phyloP scores from a whole-genome alignment of 192 early-diverging fungal genomes.

The Linderina pennispora region DNA sequence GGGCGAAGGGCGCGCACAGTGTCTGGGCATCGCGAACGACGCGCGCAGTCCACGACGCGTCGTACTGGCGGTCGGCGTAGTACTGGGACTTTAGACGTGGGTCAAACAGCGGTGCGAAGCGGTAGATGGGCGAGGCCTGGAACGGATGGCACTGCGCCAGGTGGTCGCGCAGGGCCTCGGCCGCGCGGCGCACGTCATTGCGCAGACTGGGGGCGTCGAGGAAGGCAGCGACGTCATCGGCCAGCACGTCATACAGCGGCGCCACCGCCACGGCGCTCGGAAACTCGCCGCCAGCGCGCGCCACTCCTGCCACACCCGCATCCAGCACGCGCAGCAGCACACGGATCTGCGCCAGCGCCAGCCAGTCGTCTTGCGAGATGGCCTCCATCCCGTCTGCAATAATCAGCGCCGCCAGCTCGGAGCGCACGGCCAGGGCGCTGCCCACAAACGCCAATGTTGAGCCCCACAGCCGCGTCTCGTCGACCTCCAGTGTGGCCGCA shows the following conservation, averaged over 20 bases:
- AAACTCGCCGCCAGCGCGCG: conserved; percentile 18
- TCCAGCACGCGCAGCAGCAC: conserved; percentile 23
- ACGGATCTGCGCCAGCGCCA: conserved; percentile 34
- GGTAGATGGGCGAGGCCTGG: conserved; percentile 44
- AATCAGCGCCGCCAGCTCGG: conserved; percentile 8
- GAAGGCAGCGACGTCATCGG: conserved; percentile 23
- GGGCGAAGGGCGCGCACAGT: conserved; percentile 22
- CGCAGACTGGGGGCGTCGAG: conserved; percentile 17
- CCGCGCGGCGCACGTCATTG: conserved; percentile 17
- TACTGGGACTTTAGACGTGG: conserved; percentile 38
- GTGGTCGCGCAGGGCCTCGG: conserved; percentile 28
- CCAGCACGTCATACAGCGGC: conserved; percentile 34
- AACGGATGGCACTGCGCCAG: conserved; percentile 41
- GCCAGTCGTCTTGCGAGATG: conserved; percentile 28
- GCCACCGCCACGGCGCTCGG: conserved; percentile 36
- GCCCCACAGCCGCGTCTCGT: conserved; percentile 22
- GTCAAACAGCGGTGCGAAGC: conserved; percentile 42
- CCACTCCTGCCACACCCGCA: conserved; percentile 6
- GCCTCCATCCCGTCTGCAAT: conserved; percentile 1
- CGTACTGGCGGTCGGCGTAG: conserved; percentile 31
- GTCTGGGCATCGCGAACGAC: conserved; percentile 29
- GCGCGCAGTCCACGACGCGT: conserved; percentile 29
- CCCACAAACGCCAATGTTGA: conserved; percentile 27
- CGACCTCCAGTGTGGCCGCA: conserved; percentile 12
- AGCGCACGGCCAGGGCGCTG: conserved; percentile 14